Conservation (phyloP, 2,329 filamentous ascomycete species). For the Chaetothyriales sp. region DNA sequence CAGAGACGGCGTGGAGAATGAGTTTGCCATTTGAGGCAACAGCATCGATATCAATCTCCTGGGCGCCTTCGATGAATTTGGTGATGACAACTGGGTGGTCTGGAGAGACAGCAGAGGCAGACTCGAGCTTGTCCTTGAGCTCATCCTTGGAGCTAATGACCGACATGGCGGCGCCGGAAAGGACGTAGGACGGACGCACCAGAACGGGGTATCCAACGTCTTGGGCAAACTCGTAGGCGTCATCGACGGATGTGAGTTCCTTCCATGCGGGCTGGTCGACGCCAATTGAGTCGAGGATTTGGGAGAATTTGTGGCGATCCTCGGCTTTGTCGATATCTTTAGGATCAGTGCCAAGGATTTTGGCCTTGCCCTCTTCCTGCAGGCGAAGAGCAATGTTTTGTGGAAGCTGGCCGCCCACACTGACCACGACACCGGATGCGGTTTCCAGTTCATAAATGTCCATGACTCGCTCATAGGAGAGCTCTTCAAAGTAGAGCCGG, state of each 20-base stretch:
- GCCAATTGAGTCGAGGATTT: constrained; percentile 91
- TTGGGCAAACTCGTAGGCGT: constrained; percentile 74
- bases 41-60: constrained; percentile 93
- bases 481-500: constrained; percentile 89
- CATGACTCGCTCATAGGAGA: constrained; percentile 95
- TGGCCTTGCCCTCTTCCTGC: constrained; percentile 79
- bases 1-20: constrained; percentile 79
- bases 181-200: constrained; percentile 86
- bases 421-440: constrained; percentile 79
- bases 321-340: constrained; percentile 95
- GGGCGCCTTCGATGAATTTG: constrained; percentile 92
- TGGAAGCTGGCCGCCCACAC: constrained; percentile 86
- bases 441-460: constrained; percentile 93
- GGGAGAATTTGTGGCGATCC: constrained; percentile 95
- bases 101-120: constrained; percentile 77
- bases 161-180: constrained; percentile 96
- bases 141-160: constrained; percentile 81
- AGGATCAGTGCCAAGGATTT: constrained; percentile 83
- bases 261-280: constrained; percentile 97
- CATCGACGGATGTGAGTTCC: constrained; percentile 78
- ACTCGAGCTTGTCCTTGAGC: constrained; percentile 86
- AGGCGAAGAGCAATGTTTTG: constrained; percentile 95
- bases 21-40: constrained; percentile 78
- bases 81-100: constrained; percentile 97
- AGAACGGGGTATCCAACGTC: constrained; percentile 86